Conservation (phyloP, 2,329 filamentous ascomycete species). For the Fusarium solani-melongenae region DNA sequence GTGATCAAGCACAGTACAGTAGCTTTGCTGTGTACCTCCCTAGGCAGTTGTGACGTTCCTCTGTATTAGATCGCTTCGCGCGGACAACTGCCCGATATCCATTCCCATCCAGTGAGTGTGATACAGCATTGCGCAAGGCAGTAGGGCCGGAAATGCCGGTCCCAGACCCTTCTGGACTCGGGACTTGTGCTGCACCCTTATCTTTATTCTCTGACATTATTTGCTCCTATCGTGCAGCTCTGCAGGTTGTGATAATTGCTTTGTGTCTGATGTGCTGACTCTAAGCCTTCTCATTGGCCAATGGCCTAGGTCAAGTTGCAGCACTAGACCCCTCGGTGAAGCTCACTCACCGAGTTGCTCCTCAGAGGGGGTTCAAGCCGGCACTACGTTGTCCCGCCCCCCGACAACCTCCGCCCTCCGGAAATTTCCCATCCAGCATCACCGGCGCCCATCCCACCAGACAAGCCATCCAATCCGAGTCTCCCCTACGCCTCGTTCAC, state of each 20-base stretch:
- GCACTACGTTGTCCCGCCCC: conserved; percentile 35
- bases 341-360: not conserved
- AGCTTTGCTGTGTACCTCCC: not conserved
- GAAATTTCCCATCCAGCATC: conserved; percentile 41
- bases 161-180: conserved; percentile 3
- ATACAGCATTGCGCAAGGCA: not conserved
- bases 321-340: conserved; percentile 8
- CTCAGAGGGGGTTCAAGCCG: conserved; percentile 2
- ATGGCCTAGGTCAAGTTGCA: not conserved
- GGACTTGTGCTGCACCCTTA: conserved; percentile 2
- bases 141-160: conserved; percentile 12
- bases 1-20: conserved; percentile 4
- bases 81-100: conserved; percentile 1
- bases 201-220: not conserved
- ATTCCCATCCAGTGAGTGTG: not conserved
- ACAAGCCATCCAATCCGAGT: conserved; percentile 26
- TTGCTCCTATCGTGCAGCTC: not conserved
- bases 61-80: conserved; percentile 1
- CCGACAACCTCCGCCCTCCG: conserved; percentile 24
- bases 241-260: conserved; percentile 26
- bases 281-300: conserved; percentile 31
- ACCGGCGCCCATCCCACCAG: conserved; percentile 18
- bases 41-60: not conserved
- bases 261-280: conserved; percentile 15
- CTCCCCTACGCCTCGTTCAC: conserved; percentile 19